Conservation (phyloP, 176 grass and related monocot genomes). For the Cenchrus americanus region DNA sequence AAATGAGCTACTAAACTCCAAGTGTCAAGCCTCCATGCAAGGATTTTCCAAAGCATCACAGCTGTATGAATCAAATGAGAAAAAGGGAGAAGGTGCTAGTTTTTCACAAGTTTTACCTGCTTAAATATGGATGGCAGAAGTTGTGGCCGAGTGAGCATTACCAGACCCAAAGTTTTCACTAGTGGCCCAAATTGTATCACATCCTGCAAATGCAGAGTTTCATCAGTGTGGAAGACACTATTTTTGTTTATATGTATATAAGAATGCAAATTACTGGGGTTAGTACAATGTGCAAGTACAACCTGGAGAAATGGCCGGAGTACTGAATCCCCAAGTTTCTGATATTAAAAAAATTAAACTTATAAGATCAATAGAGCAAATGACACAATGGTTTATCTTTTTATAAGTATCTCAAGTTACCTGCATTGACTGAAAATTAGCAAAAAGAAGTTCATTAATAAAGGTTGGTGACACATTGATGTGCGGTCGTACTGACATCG, state of each 20-base stretch:
- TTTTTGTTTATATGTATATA: slow-evolving; percentile 6
- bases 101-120: slow-evolving; percentile 50
- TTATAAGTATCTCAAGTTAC: slow-evolving; percentile 38
- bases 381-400: slow-evolving; percentile 20
- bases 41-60: slow-evolving; percentile 1
- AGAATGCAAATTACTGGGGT: background rate
- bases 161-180: slow-evolving; percentile 80
- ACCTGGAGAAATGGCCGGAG: slow-evolving; percentile 94
- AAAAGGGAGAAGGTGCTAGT: background rate
- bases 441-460: slow-evolving; percentile 91
- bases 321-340: slow-evolving; percentile 85
- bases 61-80: slow-evolving; percentile 23
- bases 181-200: slow-evolving; percentile 96
- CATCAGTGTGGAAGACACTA: slow-evolving; percentile 13
- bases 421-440: slow-evolving; percentile 94
- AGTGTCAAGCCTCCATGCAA: slow-evolving; percentile 15
- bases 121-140: slow-evolving; percentile 93
- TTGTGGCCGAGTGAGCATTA: slow-evolving; percentile 73
- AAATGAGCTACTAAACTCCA: slow-evolving; percentile 14
- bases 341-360: slow-evolving; percentile 27
- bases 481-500: slow-evolving; percentile 82
- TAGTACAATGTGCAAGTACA: slow-evolving; percentile 32
- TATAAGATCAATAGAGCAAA: slow-evolving; percentile 38
- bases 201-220: slow-evolving; percentile 58
- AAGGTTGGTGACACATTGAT: slow-evolving; percentile 71